Evolutionary conservation across 257 asterid species (phyloP).

Genomic region (Linaria vulgaris): DNA sequence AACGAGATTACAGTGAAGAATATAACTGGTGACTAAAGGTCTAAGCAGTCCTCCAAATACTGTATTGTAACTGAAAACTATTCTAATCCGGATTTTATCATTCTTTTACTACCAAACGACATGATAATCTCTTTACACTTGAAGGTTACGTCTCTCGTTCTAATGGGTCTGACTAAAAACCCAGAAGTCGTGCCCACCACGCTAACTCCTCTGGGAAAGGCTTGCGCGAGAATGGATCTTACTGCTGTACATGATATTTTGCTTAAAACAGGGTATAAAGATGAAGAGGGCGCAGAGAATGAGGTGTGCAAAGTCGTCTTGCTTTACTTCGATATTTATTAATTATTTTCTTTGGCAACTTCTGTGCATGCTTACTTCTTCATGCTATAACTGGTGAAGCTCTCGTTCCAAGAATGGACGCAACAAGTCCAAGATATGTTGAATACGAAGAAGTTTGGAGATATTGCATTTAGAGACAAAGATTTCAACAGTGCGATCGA

Average conservation of each 20-base stretch:
- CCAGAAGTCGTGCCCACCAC: slow-evolving; percentile 89
- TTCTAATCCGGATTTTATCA: too few species aligned
- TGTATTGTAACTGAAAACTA: too few species aligned
- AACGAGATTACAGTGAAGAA: too few species aligned
- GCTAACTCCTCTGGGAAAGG: slow-evolving; percentile 93
- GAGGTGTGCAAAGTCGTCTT: slow-evolving; percentile 66
- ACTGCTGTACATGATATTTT: slow-evolving; percentile 94
- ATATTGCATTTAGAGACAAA: slow-evolving; percentile 91
- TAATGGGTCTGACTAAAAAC: too few species aligned
- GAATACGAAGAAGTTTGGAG: slow-evolving; percentile 93
- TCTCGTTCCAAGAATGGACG: slow-evolving; percentile 99
- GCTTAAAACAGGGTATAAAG: slow-evolving; percentile 88
- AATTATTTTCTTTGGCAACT: background rate
- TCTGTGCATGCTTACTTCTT: background rate
- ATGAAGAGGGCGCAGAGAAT: slow-evolving; percentile 77
- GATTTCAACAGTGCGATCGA: slow-evolving; percentile 86
- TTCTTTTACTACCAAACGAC: too few species aligned
- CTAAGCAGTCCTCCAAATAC: too few species aligned
- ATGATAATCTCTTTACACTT: background rate
- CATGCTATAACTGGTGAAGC: slow-evolving; percentile 35
- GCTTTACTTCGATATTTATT: background rate
- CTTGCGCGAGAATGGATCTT: slow-evolving; percentile 92
- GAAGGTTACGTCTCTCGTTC: too few species aligned
- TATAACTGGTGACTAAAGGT: too few species aligned
- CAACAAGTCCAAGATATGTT: slow-evolving; percentile 94